These are phyloP conservation scores for Vaccinium darrowii DNA, from an alignment of 148 eudicot genomes.

Conservation along the genomic window DNA sequence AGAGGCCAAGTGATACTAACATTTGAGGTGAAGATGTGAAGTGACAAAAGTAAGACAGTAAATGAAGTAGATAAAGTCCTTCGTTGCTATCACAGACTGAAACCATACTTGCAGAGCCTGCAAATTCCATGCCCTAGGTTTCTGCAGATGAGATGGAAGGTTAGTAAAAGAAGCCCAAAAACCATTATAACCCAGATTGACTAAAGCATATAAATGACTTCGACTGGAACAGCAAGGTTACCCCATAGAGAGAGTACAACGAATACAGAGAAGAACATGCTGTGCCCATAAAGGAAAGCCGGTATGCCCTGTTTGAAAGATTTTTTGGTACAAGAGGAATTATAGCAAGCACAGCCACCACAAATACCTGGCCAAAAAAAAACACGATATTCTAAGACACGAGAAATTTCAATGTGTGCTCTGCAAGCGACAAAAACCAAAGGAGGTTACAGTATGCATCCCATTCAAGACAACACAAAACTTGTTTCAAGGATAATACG, in stretches of 20 bases:
- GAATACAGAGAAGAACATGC: conserved; percentile 84
- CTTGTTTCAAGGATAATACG: neutral
- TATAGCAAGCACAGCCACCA: conserved; percentile 81
- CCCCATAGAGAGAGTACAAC: conserved; percentile 94
- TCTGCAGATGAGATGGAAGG: conserved; percentile 48
- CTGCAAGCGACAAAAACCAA: neutral
- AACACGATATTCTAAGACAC: neutral
- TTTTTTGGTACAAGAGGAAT: conserved; percentile 68
- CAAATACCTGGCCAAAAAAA: conserved; percentile 63
- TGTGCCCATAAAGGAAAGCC: conserved; percentile 89
- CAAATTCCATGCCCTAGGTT: conserved; percentile 89
- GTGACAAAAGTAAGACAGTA: conserved; percentile 87
- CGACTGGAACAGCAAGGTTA: conserved; percentile 30
- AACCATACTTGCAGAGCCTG: conserved; percentile 90
- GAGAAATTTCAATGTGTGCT: neutral
- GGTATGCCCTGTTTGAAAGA: conserved; percentile 79
- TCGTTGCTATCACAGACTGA: conserved; percentile 76
- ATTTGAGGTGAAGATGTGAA: conserved; percentile 78
- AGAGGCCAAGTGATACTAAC: conserved; percentile 41
- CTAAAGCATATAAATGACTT: conserved; percentile 9
- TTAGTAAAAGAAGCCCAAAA: neutral
- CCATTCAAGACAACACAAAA: neutral
- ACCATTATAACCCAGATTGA: neutral
- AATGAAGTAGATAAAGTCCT: conserved; percentile 80
- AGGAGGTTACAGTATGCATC: neutral